Evolutionary conservation across 1,284 basidiomycete species (phyloP), one percentile per base, ranked within the genome.

Genomic region (Trametes sp.): DNA sequence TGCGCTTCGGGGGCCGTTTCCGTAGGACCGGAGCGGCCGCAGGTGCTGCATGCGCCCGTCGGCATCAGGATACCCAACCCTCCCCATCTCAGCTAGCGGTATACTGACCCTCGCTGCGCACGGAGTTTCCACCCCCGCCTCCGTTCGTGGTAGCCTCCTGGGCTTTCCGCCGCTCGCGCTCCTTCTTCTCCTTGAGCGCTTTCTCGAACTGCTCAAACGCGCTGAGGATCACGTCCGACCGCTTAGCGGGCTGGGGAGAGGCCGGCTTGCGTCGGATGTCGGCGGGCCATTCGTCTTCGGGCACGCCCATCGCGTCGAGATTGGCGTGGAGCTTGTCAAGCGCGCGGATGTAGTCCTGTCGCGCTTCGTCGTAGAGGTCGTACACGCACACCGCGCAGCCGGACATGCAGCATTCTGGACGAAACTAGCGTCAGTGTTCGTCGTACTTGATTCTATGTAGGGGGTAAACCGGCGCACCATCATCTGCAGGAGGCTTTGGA

Each of bases 351-450:
- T 94, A 94, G 13, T 81, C 81, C n/a, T 82, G 79, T 4, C 94
- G 75, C 0, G 91, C 86, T 53, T 95, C 93, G 57, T 90, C 86
- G 75, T 96, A 94, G 28, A 96, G 77, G 69, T 95, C 94, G 74
- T 96, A 92, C 8, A 96, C 92, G 75, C 95, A 96, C 36, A 95
- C 79, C 0, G 93, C 92, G 70, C 95, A 96, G 31, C 93, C 93
- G 10, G 92, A 94, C 93, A 95, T 95, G 77, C 94, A 96, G 76
- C 94, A 95, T 76, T 95, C 93, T 94, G 67, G n/a, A n/a, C n/a
- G n/a, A n/a, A n/a, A n/a, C n/a, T n/a, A n/a, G n/a, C n/a, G n/a
- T n/a, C n/a, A n/a, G n/a, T n/a, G n/a, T n/a, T n/a, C n/a, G n/a
- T n/a, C n/a, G n/a, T n/a, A n/a, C n/a, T n/a, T n/a, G n/a, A n/a